phyloP scores from a whole-genome alignment of 306 rosid genomes.

The Vicia faba region DNA sequence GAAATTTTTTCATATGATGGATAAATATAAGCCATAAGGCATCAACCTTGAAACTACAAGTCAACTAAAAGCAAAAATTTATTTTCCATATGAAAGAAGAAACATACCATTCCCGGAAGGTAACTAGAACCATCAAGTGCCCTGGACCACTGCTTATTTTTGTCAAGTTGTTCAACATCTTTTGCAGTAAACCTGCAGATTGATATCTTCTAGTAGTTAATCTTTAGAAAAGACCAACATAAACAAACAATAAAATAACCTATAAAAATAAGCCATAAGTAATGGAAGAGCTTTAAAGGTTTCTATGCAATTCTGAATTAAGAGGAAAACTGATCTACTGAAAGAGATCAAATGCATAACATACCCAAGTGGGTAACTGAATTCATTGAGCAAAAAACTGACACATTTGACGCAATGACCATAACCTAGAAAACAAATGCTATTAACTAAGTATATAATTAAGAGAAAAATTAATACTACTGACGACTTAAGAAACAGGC shows the following conservation, averaged over 20 bases:
- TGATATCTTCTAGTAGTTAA: conserved; percentile 23
- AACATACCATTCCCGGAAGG: conserved; percentile 94
- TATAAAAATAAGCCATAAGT: background rate
- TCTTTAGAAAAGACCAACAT: conserved; percentile 13
- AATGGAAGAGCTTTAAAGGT: background rate
- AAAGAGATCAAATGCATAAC: conserved; percentile 15
- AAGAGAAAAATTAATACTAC: conserved; percentile 8
- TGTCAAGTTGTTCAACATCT: conserved; percentile 85
- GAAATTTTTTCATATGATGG: conserved; percentile 26
- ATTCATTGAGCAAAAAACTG: conserved; percentile 18
- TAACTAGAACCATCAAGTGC: conserved; percentile 98
- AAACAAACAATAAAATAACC: conserved; percentile 5
- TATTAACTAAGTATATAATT: conserved; percentile 5
- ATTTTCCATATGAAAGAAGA: conserved; percentile 29
- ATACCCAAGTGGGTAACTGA: conserved; percentile 9
- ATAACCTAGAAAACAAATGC: background rate
- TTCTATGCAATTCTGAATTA: conserved; percentile 10
- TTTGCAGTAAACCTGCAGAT: conserved; percentile 68
- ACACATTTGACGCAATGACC: conserved; percentile 12
- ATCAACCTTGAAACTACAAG: background rate
- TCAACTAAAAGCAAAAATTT: conserved; percentile 15
- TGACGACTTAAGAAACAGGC: conserved; percentile 4
- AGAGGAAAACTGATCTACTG: background rate
- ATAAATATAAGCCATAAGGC: conserved; percentile 33
- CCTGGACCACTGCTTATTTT: conserved; percentile 95